Evolutionary conservation across 78 protist species (phyloP).

Genomic region (Dictyostelium purpureum): DNA sequence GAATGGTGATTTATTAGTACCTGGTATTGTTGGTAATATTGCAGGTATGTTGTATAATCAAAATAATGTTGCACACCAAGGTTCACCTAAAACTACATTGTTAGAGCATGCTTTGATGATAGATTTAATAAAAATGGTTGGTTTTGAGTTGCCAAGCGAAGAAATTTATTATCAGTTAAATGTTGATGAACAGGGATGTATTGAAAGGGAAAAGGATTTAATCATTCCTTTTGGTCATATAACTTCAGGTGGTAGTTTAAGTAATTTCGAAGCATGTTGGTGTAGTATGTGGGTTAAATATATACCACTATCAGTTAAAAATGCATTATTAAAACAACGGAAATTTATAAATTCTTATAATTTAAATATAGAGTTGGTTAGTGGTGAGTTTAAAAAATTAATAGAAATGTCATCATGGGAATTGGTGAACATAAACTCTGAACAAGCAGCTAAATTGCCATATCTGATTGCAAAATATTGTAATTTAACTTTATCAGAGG

Average conservation of each 20-base stretch:
- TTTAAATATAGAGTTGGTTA: not conserved
- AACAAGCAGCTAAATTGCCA: not conserved
- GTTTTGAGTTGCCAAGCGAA: no score
- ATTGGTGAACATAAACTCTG: not conserved
- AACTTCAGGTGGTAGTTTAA: not conserved
- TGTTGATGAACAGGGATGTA: no score
- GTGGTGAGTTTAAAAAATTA: not conserved
- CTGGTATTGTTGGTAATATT: not conserved
- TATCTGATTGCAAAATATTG: not conserved
- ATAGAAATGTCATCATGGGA: not conserved
- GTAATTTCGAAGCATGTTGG: slow-evolving; percentile 22
- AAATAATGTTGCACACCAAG: not conserved
- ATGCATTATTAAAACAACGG: not conserved
- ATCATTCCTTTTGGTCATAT: not conserved
- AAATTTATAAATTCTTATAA: not conserved
- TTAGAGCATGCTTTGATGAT: not conserved
- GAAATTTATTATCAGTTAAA: no score
- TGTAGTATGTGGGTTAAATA: not conserved
- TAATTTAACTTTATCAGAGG: not conserved
- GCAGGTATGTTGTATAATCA: not conserved
- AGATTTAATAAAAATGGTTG: not conserved
- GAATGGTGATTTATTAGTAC: not conserved
- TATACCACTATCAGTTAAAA: not conserved
- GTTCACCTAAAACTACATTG: not conserved
- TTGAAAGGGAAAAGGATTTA: not conserved